Evolutionary conservation across 192 early-diverging fungal genomes (phyloP), one percentile per base, ranked within the genome.

Genomic region (Coemansia sp.): DNA sequence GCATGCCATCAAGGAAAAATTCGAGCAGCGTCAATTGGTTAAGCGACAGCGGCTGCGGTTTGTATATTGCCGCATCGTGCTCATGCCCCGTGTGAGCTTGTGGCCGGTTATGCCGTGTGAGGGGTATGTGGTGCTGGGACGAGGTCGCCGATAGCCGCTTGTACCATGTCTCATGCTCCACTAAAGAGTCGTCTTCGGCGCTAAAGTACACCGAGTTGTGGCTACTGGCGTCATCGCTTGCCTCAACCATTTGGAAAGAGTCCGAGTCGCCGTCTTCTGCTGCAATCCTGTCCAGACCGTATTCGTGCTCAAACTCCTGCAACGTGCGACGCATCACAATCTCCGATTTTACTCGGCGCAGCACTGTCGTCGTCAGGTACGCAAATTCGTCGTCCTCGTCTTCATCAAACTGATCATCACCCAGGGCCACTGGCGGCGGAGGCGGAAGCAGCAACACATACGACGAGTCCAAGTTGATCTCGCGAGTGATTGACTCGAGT

Each of bases 11-110:
- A 72, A 83, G 61, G 42, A 83, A 83, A 40, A 83, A 77, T 69
- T 83, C 80, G 24, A 83, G 69, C 72, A 83, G 72, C 11, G 80
- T 83, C 56, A 83, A 68, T 67, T 83, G 80, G 59, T 83, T 83
- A 35, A 83, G 67, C 66, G 80, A 71, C 59, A 83, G 66, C 27
- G 72, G 75, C 56, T 82, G 70, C 34, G 74, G 56, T 33, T 35
- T 45, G 14, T 44, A 57, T 19, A 39, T 27, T 19, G 61, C 42
- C 11, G 57, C 41, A 3, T 75, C 78, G 8, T 48, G 41, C 9
- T 63, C 65, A 11, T 39, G 34, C 27, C 53, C 53, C 16, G 4
- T 3, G 31, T 37, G 31, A 62, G 60, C 45, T 44, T 57, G 54
- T 57, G 54, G 62, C 37, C 67, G 77, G 63, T 63, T 41, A 24